Base-by-base conservation (phyloP, 2,329 filamentous ascomycete genomes). In the Aspergillus brasiliensis region DNA sequence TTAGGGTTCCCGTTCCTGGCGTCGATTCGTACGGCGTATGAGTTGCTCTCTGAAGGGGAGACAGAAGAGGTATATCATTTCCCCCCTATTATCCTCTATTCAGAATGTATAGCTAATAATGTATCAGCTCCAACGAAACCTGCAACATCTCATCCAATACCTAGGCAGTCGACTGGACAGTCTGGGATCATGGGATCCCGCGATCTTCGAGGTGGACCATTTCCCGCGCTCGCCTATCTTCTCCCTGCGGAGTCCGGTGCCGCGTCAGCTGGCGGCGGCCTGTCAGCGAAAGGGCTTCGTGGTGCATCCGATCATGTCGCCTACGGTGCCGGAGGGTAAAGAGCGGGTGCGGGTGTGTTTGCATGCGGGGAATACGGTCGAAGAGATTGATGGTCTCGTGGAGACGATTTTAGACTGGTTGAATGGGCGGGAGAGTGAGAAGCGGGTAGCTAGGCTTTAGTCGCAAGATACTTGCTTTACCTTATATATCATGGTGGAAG, bases 311-410 rank as follows among this genome's bases (percentile, higher is more conserved):
- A 89, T 91, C 15, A 86, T 91, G 59, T 81, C 87, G 1, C 89
- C 89, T 0, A 91, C 88, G 0, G 88, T 91, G 2, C 86, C 88
- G 0, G 73, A 70, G 2, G 88, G 88, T 0, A 84, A 78, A 5
- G 86, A 90, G 69, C 78, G 89, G 10, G 84, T 91, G 0, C 77
- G 89, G 8, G 78, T 91, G 0, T 91, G 88, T 71, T 71, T 91
- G 2, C 89, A 91, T 73, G 86, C 88, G 0, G 85, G 83, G 0
- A 91, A 91, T 62, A 87, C 84, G 0, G 60, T 76, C 6, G 75
- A 78, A 4, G 80, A 91, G 59, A 78, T 90, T 0, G 80, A 87
- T 5, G 79, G 77, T 0, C 70, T 91, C 21, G 77, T 84, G 0
- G 69, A 62, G 7, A 77, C 75, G 0, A 80, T 88, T 8, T 75